A percentile compares a stretch with the other conserved stretches of the same genome.
Evolutionary conservation across 352 stramenopile species (phyloP).

Genomic region (Halophytophthora batemanensis): DNA sequence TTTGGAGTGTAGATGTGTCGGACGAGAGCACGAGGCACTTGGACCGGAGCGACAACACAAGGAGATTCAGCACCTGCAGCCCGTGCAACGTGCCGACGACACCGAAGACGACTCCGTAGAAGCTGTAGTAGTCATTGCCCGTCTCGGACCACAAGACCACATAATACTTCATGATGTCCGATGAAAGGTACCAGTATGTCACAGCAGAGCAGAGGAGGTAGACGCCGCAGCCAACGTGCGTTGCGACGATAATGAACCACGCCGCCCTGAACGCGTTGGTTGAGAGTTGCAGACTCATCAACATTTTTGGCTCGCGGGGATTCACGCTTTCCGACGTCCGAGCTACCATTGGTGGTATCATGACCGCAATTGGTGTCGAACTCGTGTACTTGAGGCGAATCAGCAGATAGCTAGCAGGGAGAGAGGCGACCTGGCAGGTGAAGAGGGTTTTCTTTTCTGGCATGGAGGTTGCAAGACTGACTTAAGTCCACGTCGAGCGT

Average conservation of each 20-base stretch:
- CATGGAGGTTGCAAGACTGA: no score
- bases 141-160: slow-evolving; percentile 17
- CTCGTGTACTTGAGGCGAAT: no score
- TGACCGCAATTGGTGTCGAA: no score
- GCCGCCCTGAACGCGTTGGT: not conserved
- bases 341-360: no score
- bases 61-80: slow-evolving; percentile 16
- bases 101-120: slow-evolving; percentile 24
- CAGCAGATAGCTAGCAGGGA: no score
- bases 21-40: slow-evolving; percentile 18
- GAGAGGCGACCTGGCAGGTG: no score
- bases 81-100: slow-evolving; percentile 22
- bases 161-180: slow-evolving; percentile 21
- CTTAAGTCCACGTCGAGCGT: no score
- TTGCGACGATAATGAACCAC: slow-evolving; percentile 24
- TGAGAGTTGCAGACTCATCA: slow-evolving; percentile 6
- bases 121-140: slow-evolving; percentile 18
- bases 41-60: slow-evolving; percentile 15
- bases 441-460: no score
- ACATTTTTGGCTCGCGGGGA: no score
- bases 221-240: slow-evolving; percentile 16
- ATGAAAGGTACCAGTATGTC: slow-evolving; percentile 26
- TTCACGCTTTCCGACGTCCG: no score
- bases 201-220: slow-evolving; percentile 20
- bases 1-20: not conserved